These are phyloP conservation scores for Lignosus rhinocerotis DNA, from an alignment of 1,284 basidiomycete genomes.

Conservation along the genomic window DNA sequence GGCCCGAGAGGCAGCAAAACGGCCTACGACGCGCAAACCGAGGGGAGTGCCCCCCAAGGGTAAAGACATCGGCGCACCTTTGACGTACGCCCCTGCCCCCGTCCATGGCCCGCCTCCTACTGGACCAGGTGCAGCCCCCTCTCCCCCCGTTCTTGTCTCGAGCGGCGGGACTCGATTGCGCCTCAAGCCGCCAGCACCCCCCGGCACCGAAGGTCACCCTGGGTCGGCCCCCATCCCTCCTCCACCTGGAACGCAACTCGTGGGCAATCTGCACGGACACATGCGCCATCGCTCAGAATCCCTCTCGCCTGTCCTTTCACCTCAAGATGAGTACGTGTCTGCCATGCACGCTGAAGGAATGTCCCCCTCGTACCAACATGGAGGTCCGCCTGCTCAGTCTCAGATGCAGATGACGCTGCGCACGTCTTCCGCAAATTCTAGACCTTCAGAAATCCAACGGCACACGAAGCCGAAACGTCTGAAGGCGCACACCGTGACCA, in stretches of 20 bases:
- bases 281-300: conserved; percentile 27
- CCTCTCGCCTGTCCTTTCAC: conserved; percentile 29
- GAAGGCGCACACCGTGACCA: conserved; percentile 76
- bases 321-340: conserved; percentile 27
- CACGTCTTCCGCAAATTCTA: conserved; percentile 27
- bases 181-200: conserved; percentile 36
- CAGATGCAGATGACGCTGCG: conserved; percentile 33
- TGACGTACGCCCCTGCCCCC: conserved; percentile 26
- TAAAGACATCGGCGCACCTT: conserved; percentile 37
- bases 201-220: conserved; percentile 19
- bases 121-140: conserved; percentile 11
- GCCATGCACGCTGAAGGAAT: conserved; percentile 18
- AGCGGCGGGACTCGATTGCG: conserved; percentile 46
- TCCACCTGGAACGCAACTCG: conserved; percentile 12
- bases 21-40: conserved; percentile 31
- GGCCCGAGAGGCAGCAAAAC: conserved; percentile 35
- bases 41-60: conserved; percentile 34
- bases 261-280: conserved; percentile 19
- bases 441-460: conserved; percentile 43
- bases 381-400: conserved; percentile 20
- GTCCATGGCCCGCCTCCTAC: conserved; percentile 17
- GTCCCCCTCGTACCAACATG: conserved; percentile 25
- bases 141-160: conserved; percentile 36
- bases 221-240: conserved; percentile 4
- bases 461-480: conserved; percentile 68